Base-by-base conservation (phyloP, 2,329 filamentous ascomycete species). In the Diaporthe sp. region DNA sequence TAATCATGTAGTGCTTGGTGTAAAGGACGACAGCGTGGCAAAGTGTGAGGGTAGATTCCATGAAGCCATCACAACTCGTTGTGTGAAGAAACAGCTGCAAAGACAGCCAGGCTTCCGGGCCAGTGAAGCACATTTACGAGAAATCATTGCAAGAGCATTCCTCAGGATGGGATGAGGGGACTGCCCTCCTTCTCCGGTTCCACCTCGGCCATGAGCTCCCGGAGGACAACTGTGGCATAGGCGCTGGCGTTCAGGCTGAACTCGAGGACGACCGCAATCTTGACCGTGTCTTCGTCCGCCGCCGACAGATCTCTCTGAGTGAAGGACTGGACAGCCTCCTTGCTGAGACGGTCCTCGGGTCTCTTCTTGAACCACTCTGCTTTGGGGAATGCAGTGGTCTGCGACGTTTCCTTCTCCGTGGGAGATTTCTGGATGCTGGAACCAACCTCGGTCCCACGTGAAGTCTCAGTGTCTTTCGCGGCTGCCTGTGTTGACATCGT, bases 161-260 rank as follows among this genome's bases (percentile, higher is more conserved):
- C 13, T 38, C 35, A 68, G 50, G 61, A 40, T 33, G 72, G 66
- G 40, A 60, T 68, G 33, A 74, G 66, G 30, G 58, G 74, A 15
- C 73, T 74, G 72, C 60, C 58, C 30, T 61, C 55, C 55, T 75
- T 55, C 47, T 71, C 73, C 5, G 75, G 70, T 47, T 73, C 70
- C 33, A 71, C 64, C 38, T 73, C 73, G 33, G 73, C 75, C 79
- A 80, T 81, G 73, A 84, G 81, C 77, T 84, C 83, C 2, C 83
- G 81, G 33, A 84, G 79, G 30, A 83, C 82, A 72, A 84, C 78
- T 19, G 83, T 84, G 2, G 83, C 83, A 58, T 84, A 84, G 77
- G 83, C 83, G 79, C 83, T 84, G 22, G 79, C 75, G 68, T 79
- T 80, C 10, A 84, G 78, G 47, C 82, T 80, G 73, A 84, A 84